Base-by-base conservation (phyloP, 345 rosid genomes). In the Pelargonium nanum region DNA sequence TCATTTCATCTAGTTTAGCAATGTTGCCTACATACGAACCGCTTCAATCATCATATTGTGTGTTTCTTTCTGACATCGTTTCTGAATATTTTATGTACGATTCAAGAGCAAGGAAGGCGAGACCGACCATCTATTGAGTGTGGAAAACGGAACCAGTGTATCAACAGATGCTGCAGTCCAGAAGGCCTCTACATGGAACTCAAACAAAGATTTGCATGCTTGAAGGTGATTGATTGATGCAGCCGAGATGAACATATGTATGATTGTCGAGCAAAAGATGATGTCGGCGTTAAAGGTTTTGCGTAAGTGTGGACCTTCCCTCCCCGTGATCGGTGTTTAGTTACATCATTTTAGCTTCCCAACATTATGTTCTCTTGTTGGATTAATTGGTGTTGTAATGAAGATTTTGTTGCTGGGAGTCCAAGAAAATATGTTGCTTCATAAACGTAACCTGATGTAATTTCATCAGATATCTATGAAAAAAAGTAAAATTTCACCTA, bases 151-250 rank as follows among this genome's bases (percentile, higher is more conserved):
- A 68, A 68, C 80, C n/a, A 89, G 89, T 65, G 71, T 75, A 21
- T 74, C 83, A 61, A 75, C 74, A 30, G 97, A 88, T 16, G 79
- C 81, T 32, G 75, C 9, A 24, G 85, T 55, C 65, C 70, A 72
- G 9, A 84, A 75, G 60, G 76, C 82, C 66, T 90, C 97, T 19
- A 82, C 71, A 52, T 90, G 99, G 99, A 78, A 73, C 59, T 90
- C 93, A 22, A 85, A 88, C 81, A 90, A 90, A 82, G 99, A 94
- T 66, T 75, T 88, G 62, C 89, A 83, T 67, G 99, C 97, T 50
- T 93, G 71, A 81, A 66, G 34, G 59, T 56, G 15, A 12, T 40
- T 40, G 48, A 40, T 40, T 40, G 15, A 6, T 40, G 16, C 48
- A 12, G 48, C 48, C 15, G 48, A 40, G 10, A 40, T 40, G 15